A percentile compares a stretch with the other conserved stretches of the same genome.
Conservation (phyloP, 2,329 filamentous ascomycete species). For the Penicillium verrucosum region DNA sequence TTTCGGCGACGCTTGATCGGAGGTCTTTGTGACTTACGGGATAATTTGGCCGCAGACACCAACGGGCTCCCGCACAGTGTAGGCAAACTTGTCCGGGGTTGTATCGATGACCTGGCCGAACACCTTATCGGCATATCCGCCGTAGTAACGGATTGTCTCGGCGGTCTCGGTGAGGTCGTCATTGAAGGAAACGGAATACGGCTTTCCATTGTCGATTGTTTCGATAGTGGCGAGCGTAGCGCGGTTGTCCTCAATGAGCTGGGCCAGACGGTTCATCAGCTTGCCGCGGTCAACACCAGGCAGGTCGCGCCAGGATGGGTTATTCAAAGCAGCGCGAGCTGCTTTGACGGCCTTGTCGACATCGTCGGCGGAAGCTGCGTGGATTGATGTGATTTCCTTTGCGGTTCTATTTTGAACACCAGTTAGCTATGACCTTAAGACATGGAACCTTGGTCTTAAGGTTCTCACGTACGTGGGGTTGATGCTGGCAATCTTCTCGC, state of each 20-base stretch:
- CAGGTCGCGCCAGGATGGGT: slow-evolving; percentile 28
- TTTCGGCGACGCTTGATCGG: slow-evolving; percentile 35
- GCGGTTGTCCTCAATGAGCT: slow-evolving; percentile 60
- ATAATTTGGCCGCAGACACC: slow-evolving; percentile 81
- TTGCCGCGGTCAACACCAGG: slow-evolving; percentile 57
- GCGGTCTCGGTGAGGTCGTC: slow-evolving; percentile 25
- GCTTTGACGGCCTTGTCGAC: slow-evolving; percentile 36
- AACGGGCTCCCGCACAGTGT: slow-evolving; percentile 70
- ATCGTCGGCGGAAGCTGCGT: slow-evolving; percentile 34
- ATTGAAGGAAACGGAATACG: slow-evolving; percentile 23
- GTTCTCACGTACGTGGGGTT: slow-evolving; percentile 30
- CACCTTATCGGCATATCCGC: slow-evolving; percentile 84
- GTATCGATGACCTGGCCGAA: slow-evolving; percentile 78
- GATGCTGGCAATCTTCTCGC: slow-evolving; percentile 37
- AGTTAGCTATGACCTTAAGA: not conserved
- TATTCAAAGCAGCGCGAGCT: slow-evolving; percentile 29
- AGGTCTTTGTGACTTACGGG: slow-evolving; percentile 73
- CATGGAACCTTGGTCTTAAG: not conserved
- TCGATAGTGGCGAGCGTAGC: slow-evolving; percentile 61
- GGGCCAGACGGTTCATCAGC: slow-evolving; percentile 63
- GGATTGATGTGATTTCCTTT: slow-evolving; percentile 30
- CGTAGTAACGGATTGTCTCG: slow-evolving; percentile 50
- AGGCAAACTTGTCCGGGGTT: slow-evolving; percentile 70
- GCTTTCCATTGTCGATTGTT: slow-evolving; percentile 72
- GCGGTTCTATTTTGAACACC: slow-evolving; percentile 18